Evolutionary conservation across 345 rosid species (phyloP), one percentile per base, ranked within the genome.

Genomic region (Corymbia maculata): DNA sequence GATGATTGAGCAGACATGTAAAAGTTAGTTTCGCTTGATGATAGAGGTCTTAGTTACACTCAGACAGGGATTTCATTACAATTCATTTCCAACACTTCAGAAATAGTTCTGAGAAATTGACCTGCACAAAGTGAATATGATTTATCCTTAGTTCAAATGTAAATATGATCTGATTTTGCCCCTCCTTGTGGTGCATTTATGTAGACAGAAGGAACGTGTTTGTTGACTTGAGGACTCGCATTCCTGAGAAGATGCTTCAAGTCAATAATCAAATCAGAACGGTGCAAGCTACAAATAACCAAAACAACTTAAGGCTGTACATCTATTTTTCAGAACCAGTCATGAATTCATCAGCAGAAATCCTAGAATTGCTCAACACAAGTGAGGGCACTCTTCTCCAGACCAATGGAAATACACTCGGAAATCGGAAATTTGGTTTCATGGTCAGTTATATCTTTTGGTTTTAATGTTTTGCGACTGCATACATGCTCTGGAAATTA

Each of bases 281-380:
- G 1, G 98, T 96, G 86, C 96, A 93, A 92, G 98, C 99, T 92
- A 97, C 99, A 75, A 96, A 95, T 90, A 88, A 93, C 57, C 51
- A 91, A 80, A 87, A 92, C 85, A 92, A 95, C 86, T 89, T 97
- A 53, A 96, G 94, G 92, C 92, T 94, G 90, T 96, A 91, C 88
- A 89, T 97, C 90, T 95, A 96, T 93, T 97, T 97, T 91, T 95
- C 99, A 9, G 89, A 91, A 89, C 95, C 98, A n/a, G 87, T 97
- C 90, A 90, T 94, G 57, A 97, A 96, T 89, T 93, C 99, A 79
- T 93, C 99, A 13, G 84, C 90, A 7, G 94, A 97, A 86, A 90
- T 97, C 91, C 92, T 93, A 79, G 91, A 88, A 86, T 92, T 92
- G 88, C 89, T 97, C 32, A 92, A 90, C 68, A 52, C 88, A 90